A percentile compares a stretch with the other conserved stretches of the same genome.
Conservation (phyloP, 2,329 filamentous ascomycete genomes). For the Neonectria punicea region DNA sequence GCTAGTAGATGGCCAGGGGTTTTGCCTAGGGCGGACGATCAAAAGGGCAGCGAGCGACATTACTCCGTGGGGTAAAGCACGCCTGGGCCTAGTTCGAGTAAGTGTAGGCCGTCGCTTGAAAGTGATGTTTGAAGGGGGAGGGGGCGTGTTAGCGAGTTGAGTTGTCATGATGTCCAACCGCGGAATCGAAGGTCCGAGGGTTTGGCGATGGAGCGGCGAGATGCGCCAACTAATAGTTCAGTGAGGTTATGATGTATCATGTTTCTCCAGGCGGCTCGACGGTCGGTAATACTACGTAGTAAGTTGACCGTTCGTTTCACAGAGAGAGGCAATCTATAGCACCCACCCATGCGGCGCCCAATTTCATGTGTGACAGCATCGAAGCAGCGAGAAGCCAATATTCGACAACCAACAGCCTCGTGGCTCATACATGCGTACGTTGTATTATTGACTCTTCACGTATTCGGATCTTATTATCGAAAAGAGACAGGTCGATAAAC, state of each 20-base stretch:
- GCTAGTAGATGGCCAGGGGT: conserved; percentile 9
- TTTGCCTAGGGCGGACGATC: conserved; percentile 15
- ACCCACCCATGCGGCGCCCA: not conserved
- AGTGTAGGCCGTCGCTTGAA: not conserved
- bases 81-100: conserved; percentile 2
- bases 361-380: not conserved
- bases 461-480: conserved; percentile 6
- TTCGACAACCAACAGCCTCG: not conserved
- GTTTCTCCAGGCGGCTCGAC: conserved; percentile 4
- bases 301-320: not conserved
- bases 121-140: not conserved
- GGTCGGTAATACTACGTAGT: not conserved
- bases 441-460: not conserved
- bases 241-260: conserved; percentile 9
- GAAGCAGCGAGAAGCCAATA: conserved; percentile 3
- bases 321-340: not conserved
- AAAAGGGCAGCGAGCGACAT: conserved; percentile 16
- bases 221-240: not conserved
- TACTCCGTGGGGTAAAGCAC: conserved; percentile 23
- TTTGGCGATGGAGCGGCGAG: not conserved
- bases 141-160: not conserved
- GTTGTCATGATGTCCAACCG: not conserved
- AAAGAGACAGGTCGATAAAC: not conserved
- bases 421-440: not conserved
- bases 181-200: not conserved